Evolutionary conservation across 441 rosid species (phyloP), one percentile per base, ranked within the genome.

Genomic region (Corymbia citriodora): DNA sequence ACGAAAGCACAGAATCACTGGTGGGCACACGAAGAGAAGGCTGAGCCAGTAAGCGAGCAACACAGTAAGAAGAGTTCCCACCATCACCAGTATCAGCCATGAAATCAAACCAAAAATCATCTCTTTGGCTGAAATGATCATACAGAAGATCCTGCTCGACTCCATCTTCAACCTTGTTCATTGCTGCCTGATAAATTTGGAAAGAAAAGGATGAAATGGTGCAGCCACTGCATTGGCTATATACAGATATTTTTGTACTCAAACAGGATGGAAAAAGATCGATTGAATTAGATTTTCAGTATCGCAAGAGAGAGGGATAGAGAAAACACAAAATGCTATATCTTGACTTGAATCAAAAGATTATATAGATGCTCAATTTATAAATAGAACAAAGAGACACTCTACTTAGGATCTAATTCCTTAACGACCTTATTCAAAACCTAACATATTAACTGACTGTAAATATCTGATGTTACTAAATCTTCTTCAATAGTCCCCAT

Each of bases 1-100:
- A 92, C 15, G 92, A 90, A 91, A 88, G 92, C 89, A 52, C 45
- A 81, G 96, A 91, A 93, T 93, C 95, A 88, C 59, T 95, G 31
- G 87, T 93, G 79, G 91, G 52, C 85, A 97, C 92, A 83, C 50
- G 89, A 83, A 98, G 89, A 87, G 90, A 92, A 90, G 97, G 99
- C 93, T 97, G 99, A 81, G 99, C 99, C 93, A 98, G 97, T 91
- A 98, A 95, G 63, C 97, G 95, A 87, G 99, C 98, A 54, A 98
- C 95, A 89, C 96, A 53, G 91, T 98, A 98, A 36, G 99, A 96
- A 49, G 99, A 97, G 91, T 98, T 98, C 63, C 99, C 99, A 93
- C 99, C 99, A 94, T 98, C 99, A 92, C 99, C 99, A 87, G 99
- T 98, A 93, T 98, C 99, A 93, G 99, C 99, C 99, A 98, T 97